Base-by-base conservation (phyloP, 371 early-diverging fungal species). In the Globomyces sp. region DNA sequence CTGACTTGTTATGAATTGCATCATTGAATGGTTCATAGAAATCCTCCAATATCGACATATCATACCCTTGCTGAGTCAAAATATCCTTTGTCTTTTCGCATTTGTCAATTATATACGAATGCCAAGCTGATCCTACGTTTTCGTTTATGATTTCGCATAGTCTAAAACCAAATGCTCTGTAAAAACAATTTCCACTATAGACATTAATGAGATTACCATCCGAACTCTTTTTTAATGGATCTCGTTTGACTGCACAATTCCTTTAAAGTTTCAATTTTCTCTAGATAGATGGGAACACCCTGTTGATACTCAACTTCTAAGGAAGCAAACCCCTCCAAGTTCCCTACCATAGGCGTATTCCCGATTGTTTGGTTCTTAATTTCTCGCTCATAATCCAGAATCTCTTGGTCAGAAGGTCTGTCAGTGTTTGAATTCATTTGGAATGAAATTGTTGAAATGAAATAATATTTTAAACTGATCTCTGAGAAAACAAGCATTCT, bases 101-200 rank as follows among this genome's bases (percentile, higher is more conserved):
- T 48, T 41, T 48, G 11, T 11, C 76, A 78, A 3, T 44, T 57
- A 36, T 58, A 46, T 8, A 39, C 39, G 58, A 79, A 40, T 52
- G 2, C 49, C 76, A 13, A 55, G 44, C 34, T 13, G 36, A 4
- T 40, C 36, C n/a, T 41, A 48, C 11, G 34, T 63, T 24, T 37
- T 68, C 55, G 44, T 67, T 24, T 13, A 78, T n/a, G 4, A 69
- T 60, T 62, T 82, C 82, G 65, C 73, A 73, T 4, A 78, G 64
- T 8, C 74, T 63, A 62, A 70, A 82, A 2, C 67, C 67, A 51
- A 82, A 67, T 0, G 77, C 82, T 6, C 82, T 69, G 71, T 78
- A 82, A 70, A 82, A 82, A 69, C 82, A 82, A 70, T 78, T 82
- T 6, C 82, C 82, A 63, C 24, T 24, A 24, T 24, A 24, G 24